Percentiles rank a stretch among this genome's conserved stretches.
phyloP scores from a whole-genome alignment of 345 rosid species.

The Abelmoschus esculentus region DNA sequence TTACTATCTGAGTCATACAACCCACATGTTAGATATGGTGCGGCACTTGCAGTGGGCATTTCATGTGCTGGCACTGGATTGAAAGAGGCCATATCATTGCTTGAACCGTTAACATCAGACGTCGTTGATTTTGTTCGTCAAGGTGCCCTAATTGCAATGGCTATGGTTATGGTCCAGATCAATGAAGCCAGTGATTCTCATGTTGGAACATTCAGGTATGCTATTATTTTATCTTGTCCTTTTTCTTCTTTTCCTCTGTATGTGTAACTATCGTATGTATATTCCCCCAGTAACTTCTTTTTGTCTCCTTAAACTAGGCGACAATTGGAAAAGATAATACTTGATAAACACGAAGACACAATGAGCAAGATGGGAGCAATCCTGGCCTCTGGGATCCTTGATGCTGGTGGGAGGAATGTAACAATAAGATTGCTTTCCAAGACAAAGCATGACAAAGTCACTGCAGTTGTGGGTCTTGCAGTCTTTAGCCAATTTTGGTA shows the following conservation, averaged over 20 bases:
- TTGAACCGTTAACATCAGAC: slow-evolving; percentile 96
- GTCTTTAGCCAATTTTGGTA: slow-evolving; percentile 99
- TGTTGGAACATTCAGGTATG: slow-evolving; percentile 91
- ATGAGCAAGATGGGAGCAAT: slow-evolving; percentile 99
- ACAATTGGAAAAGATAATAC: slow-evolving; percentile 87
- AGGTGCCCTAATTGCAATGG: slow-evolving; percentile 99
- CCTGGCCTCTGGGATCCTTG: slow-evolving; percentile 93
- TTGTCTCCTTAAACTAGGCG: slow-evolving; percentile 40
- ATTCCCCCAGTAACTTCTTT: not conserved
- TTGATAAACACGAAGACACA: slow-evolving; percentile 95
- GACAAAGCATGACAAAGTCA: slow-evolving; percentile 91
- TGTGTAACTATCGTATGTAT: not conserved
- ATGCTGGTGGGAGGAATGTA: slow-evolving; percentile 99
- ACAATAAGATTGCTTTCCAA: slow-evolving; percentile 88
- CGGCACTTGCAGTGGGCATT: slow-evolving; percentile 98
- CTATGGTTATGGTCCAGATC: slow-evolving; percentile 97
- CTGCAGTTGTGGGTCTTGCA: slow-evolving; percentile 95
- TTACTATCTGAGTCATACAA: slow-evolving; percentile 89
- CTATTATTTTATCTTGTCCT: not conserved
- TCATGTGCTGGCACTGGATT: slow-evolving; percentile 99
- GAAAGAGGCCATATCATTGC: slow-evolving; percentile 96
- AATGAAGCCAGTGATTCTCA: slow-evolving; percentile 97
- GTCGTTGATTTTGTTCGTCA: slow-evolving; percentile 99
- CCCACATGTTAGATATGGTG: slow-evolving; percentile 99
- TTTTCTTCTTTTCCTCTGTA: not conserved